Conservation (phyloP, 306 rosid species). For the Fragaria nilgerrensis region DNA sequence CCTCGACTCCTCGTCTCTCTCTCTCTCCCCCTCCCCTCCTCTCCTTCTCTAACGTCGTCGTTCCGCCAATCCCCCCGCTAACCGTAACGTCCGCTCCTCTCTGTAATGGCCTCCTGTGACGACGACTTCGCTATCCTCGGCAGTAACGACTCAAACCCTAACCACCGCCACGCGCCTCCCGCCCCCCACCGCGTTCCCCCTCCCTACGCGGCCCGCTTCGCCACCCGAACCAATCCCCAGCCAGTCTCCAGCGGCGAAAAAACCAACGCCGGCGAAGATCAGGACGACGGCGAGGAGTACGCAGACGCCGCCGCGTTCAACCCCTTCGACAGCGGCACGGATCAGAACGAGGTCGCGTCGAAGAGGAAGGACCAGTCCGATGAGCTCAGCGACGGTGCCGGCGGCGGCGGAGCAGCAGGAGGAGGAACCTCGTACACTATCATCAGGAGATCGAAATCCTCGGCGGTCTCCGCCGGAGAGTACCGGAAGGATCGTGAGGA, state of each 20-base stretch:
- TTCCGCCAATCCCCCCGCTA: conserved; percentile 19
- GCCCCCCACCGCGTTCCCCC: conserved; percentile 50
- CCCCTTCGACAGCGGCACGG: conserved; percentile 53
- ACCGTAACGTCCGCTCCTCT: conserved; percentile 54
- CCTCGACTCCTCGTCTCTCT: conserved; percentile 14
- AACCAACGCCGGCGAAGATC: conserved; percentile 34
- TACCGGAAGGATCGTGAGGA: conserved; percentile 94
- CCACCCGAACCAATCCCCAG: conserved; percentile 39
- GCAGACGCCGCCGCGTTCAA: conserved; percentile 36
- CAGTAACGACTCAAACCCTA: conserved; percentile 50
- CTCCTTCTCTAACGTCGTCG: conserved; percentile 33
- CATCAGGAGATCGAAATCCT: conserved; percentile 41
- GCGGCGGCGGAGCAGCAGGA: conserved; percentile 27
- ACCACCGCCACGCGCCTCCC: conserved; percentile 31
- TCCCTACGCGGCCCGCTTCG: conserved; percentile 54
- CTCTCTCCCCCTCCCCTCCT: conserved; percentile 28
- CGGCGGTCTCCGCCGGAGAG: conserved; percentile 44
- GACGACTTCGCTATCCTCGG: conserved; percentile 92
- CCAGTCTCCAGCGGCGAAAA: conserved; percentile 14
- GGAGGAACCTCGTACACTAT: conserved; percentile 45
- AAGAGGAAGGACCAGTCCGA: conserved; percentile 65
- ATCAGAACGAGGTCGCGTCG: conserved; percentile 41
- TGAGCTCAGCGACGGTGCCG: conserved; percentile 49
- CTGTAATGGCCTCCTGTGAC: conserved; percentile 84
- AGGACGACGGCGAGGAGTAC: conserved; percentile 49